Evolutionary conservation across 139 green algal species (phyloP).

Genomic region (Nannochloris sp.): DNA sequence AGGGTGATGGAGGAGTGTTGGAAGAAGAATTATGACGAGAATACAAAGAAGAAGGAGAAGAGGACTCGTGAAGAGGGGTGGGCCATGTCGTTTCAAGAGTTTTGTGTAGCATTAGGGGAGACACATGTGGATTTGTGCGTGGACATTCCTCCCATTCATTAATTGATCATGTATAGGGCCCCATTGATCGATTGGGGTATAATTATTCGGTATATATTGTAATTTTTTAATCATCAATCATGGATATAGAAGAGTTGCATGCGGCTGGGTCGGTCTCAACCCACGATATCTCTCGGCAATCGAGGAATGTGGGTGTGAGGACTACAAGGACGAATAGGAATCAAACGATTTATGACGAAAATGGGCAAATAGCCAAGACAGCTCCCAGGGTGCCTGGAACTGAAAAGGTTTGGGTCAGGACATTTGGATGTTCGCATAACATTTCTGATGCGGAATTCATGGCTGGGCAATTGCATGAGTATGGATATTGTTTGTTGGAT

Average conservation of each 20-base stretch:
- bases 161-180: neutral
- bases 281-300: neutral
- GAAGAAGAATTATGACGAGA: neutral
- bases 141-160: constrained; percentile 8
- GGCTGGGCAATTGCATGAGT: constrained; percentile 43
- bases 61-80: no score
- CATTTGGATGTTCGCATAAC: constrained; percentile 75
- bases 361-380: neutral
- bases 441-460: constrained; percentile 72
- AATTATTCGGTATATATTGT: neutral
- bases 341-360: no score
- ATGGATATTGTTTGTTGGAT: constrained; percentile 68
- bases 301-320: neutral
- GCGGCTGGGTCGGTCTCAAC: neutral
- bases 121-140: constrained; percentile 12
- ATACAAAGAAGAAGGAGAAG: neutral
- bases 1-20: constrained; percentile 11
- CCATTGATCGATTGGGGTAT: neutral
- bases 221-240: neutral
- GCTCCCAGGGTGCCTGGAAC: constrained; percentile 36
- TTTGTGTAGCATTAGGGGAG: constrained; percentile 14
- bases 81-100: constrained; percentile 8
- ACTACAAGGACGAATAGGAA: no score
- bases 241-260: constrained; percentile 23
- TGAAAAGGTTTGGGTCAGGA: constrained; percentile 63